Conservation (phyloP, 1,139 yeast genomes). For the Saccharomyces hybrid region DNA sequence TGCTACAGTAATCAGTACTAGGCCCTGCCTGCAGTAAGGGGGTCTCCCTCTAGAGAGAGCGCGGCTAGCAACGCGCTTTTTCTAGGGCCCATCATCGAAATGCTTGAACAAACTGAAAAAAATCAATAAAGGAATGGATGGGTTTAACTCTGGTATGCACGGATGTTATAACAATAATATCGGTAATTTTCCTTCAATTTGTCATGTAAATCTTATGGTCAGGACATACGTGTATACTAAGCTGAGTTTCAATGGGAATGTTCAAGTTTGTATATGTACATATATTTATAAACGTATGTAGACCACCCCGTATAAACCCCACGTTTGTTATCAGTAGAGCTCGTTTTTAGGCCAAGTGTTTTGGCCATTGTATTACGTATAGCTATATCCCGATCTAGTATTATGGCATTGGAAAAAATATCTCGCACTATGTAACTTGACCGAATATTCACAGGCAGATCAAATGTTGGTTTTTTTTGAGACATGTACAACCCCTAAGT, state of each 20-base stretch:
- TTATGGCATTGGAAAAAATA: not conserved
- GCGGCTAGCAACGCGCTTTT: not conserved
- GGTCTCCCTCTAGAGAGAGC: not conserved
- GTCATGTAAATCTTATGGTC: not conserved
- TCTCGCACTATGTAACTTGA: not conserved
- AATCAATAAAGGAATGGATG: too few relatives aligned
- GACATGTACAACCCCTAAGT: not conserved
- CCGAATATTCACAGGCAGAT: not conserved
- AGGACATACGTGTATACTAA: not conserved
- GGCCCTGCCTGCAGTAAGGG: not conserved
- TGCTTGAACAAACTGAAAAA: not conserved
- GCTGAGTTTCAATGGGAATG: not conserved
- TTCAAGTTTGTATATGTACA: not conserved
- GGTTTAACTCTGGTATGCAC: not conserved
- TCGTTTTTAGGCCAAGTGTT: not conserved
- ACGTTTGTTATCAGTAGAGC: not conserved
- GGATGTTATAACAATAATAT: not conserved
- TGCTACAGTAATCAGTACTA: not conserved
- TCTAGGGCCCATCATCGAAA: not conserved
- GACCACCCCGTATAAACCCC: not conserved
- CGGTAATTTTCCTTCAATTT: not conserved
- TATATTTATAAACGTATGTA: not conserved
- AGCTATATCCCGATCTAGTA: not conserved
- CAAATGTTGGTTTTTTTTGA: not conserved
- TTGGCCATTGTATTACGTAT: not conserved